Base-by-base conservation (phyloP, 164 flowering plant species). In the Macadamia tetraphylla region DNA sequence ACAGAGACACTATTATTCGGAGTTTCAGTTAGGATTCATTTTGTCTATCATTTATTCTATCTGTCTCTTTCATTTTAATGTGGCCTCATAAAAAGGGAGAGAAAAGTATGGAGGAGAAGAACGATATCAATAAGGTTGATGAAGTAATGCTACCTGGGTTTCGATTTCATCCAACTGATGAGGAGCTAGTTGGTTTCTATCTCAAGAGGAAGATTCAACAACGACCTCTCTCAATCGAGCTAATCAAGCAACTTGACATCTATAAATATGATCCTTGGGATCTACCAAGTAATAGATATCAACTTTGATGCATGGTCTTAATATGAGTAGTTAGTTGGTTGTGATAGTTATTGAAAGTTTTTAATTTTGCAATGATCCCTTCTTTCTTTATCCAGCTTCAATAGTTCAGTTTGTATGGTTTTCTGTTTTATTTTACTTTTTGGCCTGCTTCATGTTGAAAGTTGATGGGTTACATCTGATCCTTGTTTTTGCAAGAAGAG, bases 201-300 rank as follows among this genome's bases (percentile, higher is more conserved):
- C 75, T 88, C 57, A 87, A 74, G 76, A 85, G 87, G 74, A 89
- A 89, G 83, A 69, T 87, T 73, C 88, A 85, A 48, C 87, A 89
- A 23, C 66, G 80, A 46, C 80, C 90, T 48, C 85, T 89, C 56
- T 72, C 87, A 23, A 81, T 89, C 23, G 91, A 89, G 74, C 84
- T 89, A 32, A 89, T 89, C 60, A 83, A 80, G 78, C 94, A 89
- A 53, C 80, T 88, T 23, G 94, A 88, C 57, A 88, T 88, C 71
- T 88, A 87, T 68, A 88, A 88, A 83, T 83, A 78, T 62, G 88
- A 85, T 74, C 91, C 94, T 18, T 88, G 94, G 94, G 94, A 88
- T 78, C 91, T 87, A 72, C 94, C 94, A 81, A 88, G 94, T 88
- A 83, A 74, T 81, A 55, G 58, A 48, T 6, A 59, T 43, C 15